Conservation (phyloP, 495 filamentous ascomycete genomes). For the Tuber borchii region DNA sequence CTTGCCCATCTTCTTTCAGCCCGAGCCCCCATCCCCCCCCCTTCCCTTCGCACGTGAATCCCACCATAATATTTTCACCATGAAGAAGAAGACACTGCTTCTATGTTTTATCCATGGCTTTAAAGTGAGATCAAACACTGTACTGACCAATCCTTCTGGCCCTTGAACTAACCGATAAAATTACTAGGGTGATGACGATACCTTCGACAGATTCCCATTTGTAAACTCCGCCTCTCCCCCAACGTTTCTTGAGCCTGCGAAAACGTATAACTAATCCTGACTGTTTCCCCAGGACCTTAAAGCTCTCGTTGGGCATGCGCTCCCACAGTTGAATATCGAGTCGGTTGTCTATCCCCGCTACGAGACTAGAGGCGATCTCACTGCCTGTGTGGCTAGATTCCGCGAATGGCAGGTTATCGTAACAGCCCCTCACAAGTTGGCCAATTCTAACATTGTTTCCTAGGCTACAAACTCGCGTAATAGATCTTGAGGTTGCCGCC, state of each 20-base stretch:
- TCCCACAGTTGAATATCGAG: slow-evolving; percentile 66
- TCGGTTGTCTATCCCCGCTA: slow-evolving; percentile 79
- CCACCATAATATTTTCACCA: slow-evolving; percentile 29
- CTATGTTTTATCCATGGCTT: slow-evolving; percentile 96
- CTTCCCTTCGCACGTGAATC: background rate
- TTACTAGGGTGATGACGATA: slow-evolving; percentile 73
- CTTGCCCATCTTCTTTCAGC: background rate
- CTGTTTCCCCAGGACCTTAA: slow-evolving; percentile 67
- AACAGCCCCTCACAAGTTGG: background rate
- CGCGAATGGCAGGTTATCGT: slow-evolving; percentile 64
- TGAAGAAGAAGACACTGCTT: slow-evolving; percentile 82
- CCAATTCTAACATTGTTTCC: slow-evolving; percentile 12
- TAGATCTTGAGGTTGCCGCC: slow-evolving; percentile 83
- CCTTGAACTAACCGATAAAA: slow-evolving; percentile 22
- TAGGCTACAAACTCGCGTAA: slow-evolving; percentile 86
- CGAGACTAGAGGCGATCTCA: slow-evolving; percentile 82
- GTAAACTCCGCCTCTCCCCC: slow-evolving; percentile 11
- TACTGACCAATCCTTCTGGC: background rate
- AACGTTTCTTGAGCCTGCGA: background rate
- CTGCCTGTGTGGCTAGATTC: slow-evolving; percentile 70
- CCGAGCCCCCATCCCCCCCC: background rate
- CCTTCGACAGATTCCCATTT: slow-evolving; percentile 56
- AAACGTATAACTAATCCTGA: background rate
- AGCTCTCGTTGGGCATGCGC: slow-evolving; percentile 58
- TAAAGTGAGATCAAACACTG: slow-evolving; percentile 56